A percentile compares a stretch with the other conserved stretches of the same genome.
phyloP scores from a whole-genome alignment of 1,284 basidiomycete genomes.

The Meira nashicola region DNA sequence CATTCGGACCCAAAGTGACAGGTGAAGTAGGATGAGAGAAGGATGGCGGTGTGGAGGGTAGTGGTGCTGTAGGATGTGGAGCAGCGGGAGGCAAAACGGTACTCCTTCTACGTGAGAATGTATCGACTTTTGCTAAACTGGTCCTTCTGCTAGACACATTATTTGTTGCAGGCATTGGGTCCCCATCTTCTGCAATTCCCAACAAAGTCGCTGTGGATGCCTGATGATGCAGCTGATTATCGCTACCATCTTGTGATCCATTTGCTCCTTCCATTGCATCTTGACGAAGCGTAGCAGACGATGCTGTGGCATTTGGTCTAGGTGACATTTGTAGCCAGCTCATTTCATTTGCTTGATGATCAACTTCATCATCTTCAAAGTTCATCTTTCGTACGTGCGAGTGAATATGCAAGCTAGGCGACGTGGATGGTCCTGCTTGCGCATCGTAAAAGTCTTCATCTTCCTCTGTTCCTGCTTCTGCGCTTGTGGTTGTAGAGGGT shows the following conservation, averaged over 20 bases:
- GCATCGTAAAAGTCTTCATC: slow-evolving; percentile 1
- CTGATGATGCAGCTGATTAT: slow-evolving; percentile 1
- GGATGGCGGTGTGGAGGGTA: not conserved
- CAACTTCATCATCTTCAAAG: not conserved
- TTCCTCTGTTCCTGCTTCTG: not conserved
- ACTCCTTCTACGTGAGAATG: slow-evolving; percentile 8
- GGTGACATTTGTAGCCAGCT: slow-evolving; percentile 5
- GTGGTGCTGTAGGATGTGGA: slow-evolving; percentile 9
- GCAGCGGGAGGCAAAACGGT: slow-evolving; percentile 7
- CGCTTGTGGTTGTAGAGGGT: not conserved
- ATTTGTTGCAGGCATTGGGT: not conserved
- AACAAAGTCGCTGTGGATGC: slow-evolving; percentile 6
- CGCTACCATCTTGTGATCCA: not conserved
- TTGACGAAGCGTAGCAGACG: slow-evolving; percentile 15
- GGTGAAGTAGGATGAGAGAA: slow-evolving; percentile 1
- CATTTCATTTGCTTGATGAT: not conserved
- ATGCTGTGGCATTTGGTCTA: slow-evolving; percentile 10
- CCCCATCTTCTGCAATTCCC: slow-evolving; percentile 1
- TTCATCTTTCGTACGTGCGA: no score
- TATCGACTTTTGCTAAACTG: no score
- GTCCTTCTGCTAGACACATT: not conserved
- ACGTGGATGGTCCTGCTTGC: not conserved
- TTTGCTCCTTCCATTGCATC: slow-evolving; percentile 4
- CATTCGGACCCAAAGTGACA: slow-evolving; percentile 12
- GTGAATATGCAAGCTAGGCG: not conserved